These are phyloP conservation scores for Phytopythium boreale DNA, from an alignment of 352 stramenopile species.

Conservation along the genomic window DNA sequence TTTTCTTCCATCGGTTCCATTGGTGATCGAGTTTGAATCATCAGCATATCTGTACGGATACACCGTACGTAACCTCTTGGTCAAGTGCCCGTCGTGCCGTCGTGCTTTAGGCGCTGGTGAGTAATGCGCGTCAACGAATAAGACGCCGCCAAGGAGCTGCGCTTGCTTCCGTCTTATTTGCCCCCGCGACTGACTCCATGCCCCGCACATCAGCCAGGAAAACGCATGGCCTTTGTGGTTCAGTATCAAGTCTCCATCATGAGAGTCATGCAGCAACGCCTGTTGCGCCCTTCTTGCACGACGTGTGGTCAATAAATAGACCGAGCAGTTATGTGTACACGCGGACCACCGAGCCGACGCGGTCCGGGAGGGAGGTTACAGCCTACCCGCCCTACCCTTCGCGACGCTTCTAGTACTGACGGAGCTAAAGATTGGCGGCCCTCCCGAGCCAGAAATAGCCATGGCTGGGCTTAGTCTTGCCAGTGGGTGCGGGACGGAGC, in stretches of 20 bases:
- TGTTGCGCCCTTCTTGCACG: background rate
- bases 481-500: background rate
- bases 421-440: too few relatives aligned
- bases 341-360: too few relatives aligned
- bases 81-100: background rate
- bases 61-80: background rate
- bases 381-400: too few relatives aligned
- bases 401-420: too few relatives aligned
- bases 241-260: too few relatives aligned
- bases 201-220: background rate
- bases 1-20: background rate
- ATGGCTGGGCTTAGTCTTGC: too few relatives aligned
- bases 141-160: background rate
- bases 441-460: too few relatives aligned
- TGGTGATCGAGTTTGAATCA: background rate
- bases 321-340: background rate
- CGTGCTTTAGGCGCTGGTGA: background rate
- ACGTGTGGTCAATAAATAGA: background rate
- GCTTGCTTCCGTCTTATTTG: background rate
- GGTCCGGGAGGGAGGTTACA: too few relatives aligned
- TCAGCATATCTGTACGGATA: background rate
- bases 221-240: too few relatives aligned
- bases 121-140: slow-evolving; percentile 2
- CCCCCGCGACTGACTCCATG: background rate
- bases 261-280: too few relatives aligned